These are phyloP conservation scores for Trichosporon coremiiforme DNA, from an alignment of 1,284 basidiomycete species.

Conservation along the genomic window DNA sequence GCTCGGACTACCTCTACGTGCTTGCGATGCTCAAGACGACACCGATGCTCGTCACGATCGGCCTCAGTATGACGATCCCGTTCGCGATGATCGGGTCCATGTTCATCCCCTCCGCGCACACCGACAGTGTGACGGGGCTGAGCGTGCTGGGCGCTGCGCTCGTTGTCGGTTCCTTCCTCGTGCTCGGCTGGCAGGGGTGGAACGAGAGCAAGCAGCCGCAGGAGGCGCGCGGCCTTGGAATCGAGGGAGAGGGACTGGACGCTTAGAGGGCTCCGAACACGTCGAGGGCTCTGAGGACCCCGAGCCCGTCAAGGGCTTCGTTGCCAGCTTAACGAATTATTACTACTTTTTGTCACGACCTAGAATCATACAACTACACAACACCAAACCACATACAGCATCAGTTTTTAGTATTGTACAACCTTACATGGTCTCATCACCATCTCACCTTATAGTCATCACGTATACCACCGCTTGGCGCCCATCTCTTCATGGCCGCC, in stretches of 20 bases:
- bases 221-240: background rate
- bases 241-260: background rate
- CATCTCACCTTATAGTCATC: constrained; percentile 14
- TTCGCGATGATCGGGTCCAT: constrained; percentile 55
- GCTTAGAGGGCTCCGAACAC: background rate
- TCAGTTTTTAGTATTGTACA: background rate
- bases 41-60: constrained; percentile 81
- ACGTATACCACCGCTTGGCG: constrained; percentile 6
- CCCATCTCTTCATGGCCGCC: constrained; percentile 1
- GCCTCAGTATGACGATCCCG: constrained; percentile 87
- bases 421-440: constrained; percentile 17
- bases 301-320: background rate
- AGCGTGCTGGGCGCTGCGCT: constrained; percentile 64
- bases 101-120: constrained; percentile 43
- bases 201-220: constrained; percentile 33
- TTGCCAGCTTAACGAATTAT: background rate
- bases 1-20: constrained; percentile 84
- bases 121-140: constrained; percentile 59
- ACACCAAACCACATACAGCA: background rate
- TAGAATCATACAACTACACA: constrained; percentile 12
- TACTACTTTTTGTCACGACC: constrained; percentile 4
- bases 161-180: constrained; percentile 61
- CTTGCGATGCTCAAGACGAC: constrained; percentile 95
- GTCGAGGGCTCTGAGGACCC: too few relatives aligned
- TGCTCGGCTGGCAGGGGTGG: constrained; percentile 54